These are phyloP conservation scores for Myxozyma geophila DNA, from an alignment of 805 yeast genomes.

Conservation along the genomic window DNA sequence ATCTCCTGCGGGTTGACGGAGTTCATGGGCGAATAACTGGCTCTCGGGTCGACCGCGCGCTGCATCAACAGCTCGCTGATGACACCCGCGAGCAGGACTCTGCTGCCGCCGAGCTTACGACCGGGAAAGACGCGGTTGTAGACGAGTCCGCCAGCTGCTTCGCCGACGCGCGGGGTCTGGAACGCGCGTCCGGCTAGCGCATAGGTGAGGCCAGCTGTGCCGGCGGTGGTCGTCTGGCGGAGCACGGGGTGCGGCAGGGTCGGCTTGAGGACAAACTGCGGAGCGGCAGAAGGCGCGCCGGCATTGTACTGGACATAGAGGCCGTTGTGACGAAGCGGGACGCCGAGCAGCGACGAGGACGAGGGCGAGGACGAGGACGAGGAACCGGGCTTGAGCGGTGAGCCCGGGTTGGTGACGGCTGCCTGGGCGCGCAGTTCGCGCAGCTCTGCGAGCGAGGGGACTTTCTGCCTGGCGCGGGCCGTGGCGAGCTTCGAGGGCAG, in stretches of 20 bases:
- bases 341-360: background rate
- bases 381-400: background rate
- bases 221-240: slow-evolving; percentile 1
- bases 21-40: background rate
- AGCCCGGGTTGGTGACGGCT: background rate
- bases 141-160: background rate
- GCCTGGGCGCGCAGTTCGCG: background rate
- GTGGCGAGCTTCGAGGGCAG: no score
- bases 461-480: background rate
- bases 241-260: slow-evolving; percentile 9
- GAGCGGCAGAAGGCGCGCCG: background rate
- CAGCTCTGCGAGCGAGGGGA: slow-evolving; percentile 2
- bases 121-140: slow-evolving; percentile 17
- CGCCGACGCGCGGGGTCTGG: slow-evolving; percentile 5
- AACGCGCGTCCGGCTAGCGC: slow-evolving; percentile 15
- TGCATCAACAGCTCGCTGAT: background rate
- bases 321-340: background rate
- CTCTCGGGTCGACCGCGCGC: no score
- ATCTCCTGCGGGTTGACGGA: background rate
- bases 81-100: slow-evolving; percentile 15
- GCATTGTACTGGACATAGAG: background rate
- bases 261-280: slow-evolving; percentile 2
- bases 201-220: slow-evolving; percentile 18
- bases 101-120: slow-evolving; percentile 8
- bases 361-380: background rate